phyloP scores from a whole-genome alignment of 2,329 filamentous ascomycete species.

The Fusarium robinianum region DNA sequence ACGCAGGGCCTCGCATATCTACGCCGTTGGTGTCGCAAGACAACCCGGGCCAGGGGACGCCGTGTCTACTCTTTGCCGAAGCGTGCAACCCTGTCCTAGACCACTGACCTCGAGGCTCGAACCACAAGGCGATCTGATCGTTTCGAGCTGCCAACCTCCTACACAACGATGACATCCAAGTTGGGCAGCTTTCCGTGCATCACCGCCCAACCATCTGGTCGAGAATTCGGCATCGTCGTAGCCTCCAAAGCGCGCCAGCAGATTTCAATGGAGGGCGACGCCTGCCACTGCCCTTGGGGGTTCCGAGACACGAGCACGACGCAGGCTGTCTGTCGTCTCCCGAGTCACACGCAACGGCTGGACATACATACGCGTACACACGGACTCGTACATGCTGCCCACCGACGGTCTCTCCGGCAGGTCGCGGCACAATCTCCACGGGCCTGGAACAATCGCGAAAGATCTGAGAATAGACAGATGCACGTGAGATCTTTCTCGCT shows the following conservation, averaged over 20 bases:
- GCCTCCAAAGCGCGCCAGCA: constrained; percentile 20
- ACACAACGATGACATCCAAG: constrained; percentile 22
- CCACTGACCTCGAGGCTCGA: constrained; percentile 26
- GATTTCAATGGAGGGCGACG: constrained; percentile 8
- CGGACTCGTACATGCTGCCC: no score
- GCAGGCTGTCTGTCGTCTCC: constrained; percentile 3
- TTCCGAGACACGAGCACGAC: no score
- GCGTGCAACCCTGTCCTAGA: constrained; percentile 13
- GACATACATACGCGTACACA: constrained; percentile 13
- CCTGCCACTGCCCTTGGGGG: no score
- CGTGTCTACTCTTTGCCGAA: no score
- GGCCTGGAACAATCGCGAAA: constrained; percentile 7
- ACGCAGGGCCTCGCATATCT: constrained; percentile 1
- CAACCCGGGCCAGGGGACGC: constrained; percentile 15
- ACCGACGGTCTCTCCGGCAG: constrained; percentile 10
- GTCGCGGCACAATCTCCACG: constrained; percentile 7
- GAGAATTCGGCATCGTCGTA: constrained; percentile 3
- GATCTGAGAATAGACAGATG: no score
- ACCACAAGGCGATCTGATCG: constrained; percentile 29
- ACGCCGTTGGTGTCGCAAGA: constrained; percentile 5
- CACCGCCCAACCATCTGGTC: constrained; percentile 26
- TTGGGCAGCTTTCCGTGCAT: constrained; percentile 23
- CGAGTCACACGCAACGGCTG: constrained; percentile 11
- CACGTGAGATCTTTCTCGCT: no score
- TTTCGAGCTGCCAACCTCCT: constrained; percentile 23